Evolutionary conservation across 768 basidiomycete genomes (phyloP).

Genomic region (Xerocomus potaroensis): DNA sequence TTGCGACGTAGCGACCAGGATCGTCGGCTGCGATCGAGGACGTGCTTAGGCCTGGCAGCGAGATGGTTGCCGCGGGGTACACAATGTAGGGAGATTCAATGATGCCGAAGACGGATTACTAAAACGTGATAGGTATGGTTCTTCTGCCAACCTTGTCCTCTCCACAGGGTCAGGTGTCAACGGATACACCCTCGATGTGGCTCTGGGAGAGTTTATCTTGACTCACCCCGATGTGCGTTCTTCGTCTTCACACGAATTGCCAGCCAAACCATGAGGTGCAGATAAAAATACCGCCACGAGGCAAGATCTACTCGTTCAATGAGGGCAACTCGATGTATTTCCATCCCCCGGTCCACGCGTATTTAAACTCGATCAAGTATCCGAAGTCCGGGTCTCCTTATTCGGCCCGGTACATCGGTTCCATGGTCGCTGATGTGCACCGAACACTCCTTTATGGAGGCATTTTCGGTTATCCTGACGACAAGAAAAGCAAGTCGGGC

Average conservation of each 20-base stretch:
- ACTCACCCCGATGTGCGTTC: slow-evolving; percentile 86
- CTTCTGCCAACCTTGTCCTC: slow-evolving; percentile 93
- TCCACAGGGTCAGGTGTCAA: slow-evolving; percentile 95
- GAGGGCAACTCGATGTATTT: slow-evolving; percentile 98
- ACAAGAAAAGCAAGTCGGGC: slow-evolving; percentile 96
- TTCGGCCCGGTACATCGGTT: slow-evolving; percentile 91
- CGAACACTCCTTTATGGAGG: slow-evolving; percentile 95
- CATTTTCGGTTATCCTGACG: slow-evolving; percentile 97
- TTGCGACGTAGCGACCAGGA: slow-evolving; percentile 53
- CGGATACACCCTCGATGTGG: slow-evolving; percentile 94
- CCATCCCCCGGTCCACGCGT: slow-evolving; percentile 71
- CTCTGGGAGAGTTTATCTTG: slow-evolving; percentile 96
- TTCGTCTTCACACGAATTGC: slow-evolving; percentile 2
- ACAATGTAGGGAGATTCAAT: slow-evolving; percentile 66
- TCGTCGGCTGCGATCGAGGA: slow-evolving; percentile 80
- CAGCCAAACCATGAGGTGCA: slow-evolving; percentile 24
- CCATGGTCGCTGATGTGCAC: slow-evolving; percentile 99
- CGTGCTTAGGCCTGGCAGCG: slow-evolving; percentile 87
- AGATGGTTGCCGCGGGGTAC: slow-evolving; percentile 98
- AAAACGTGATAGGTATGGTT: slow-evolving; percentile 63
- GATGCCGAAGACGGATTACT: slow-evolving; percentile 3
- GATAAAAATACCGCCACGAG: slow-evolving; percentile 91
- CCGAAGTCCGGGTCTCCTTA: slow-evolving; percentile 77
- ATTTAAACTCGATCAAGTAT: slow-evolving; percentile 90
- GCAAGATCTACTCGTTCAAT: slow-evolving; percentile 99